phyloP scores from a whole-genome alignment of 2,329 filamentous ascomycete species.

The Pyrenophora tritici-repentis region DNA sequence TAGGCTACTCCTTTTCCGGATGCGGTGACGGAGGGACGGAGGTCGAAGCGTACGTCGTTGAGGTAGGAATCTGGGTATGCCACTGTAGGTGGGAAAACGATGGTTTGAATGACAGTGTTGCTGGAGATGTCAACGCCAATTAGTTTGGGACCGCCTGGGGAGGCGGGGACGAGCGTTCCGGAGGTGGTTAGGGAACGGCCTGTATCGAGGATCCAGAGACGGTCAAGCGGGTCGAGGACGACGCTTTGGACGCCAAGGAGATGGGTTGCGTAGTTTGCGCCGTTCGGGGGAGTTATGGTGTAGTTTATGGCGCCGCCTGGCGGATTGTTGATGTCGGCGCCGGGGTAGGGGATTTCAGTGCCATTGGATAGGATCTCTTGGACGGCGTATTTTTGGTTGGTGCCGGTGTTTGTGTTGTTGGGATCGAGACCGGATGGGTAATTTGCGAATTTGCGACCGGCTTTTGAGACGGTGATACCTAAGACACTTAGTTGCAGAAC shows the following conservation, averaged over 20 bases:
- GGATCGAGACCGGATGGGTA: conserved; percentile 57
- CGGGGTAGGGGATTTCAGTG: conserved; percentile 53
- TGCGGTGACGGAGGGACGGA: conserved; percentile 49
- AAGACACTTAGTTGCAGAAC: conserved; percentile 1
- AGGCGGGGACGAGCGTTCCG: conserved; percentile 52
- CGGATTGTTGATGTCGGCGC: conserved; percentile 53
- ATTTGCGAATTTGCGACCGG: conserved; percentile 58
- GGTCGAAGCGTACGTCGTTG: conserved; percentile 61
- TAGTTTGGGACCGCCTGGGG: conserved; percentile 58
- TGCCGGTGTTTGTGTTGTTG: conserved; percentile 52
- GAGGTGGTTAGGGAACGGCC: conserved; percentile 52
- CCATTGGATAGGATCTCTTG: conserved; percentile 53
- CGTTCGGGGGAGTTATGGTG: conserved; percentile 52
- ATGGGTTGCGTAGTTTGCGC: conserved; percentile 55
- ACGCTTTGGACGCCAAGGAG: conserved; percentile 59
- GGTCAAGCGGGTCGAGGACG: conserved; percentile 56
- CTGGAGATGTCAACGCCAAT: conserved; percentile 54
- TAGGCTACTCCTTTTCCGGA: conserved; percentile 57
- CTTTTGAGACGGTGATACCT: conserved; percentile 58
- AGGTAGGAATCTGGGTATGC: conserved; percentile 57
- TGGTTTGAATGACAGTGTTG: conserved; percentile 56
- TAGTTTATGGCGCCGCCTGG: conserved; percentile 59
- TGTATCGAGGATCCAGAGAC: conserved; percentile 61
- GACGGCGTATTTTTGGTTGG: conserved; percentile 54
- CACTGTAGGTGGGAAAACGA: conserved; percentile 55